phyloP scores from a whole-genome alignment of 306 rosid genomes.

The Hippophae tibetana region DNA sequence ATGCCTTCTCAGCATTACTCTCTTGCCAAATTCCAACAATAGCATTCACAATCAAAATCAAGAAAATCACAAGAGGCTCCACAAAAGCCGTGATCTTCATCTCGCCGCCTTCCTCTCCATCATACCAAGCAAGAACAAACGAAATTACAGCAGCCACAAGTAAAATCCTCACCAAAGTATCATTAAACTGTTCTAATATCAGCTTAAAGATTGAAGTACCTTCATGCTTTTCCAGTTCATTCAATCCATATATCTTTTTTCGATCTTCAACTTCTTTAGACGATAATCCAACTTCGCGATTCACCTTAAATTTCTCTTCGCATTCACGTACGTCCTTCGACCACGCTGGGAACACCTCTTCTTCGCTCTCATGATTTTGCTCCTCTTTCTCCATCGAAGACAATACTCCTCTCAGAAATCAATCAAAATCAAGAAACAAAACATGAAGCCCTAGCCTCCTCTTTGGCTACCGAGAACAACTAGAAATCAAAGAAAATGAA shows the following conservation, averaged over 20 bases:
- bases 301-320: constrained; percentile 52
- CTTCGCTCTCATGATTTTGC: constrained; percentile 33
- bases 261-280: constrained; percentile 42
- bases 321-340: constrained; percentile 55
- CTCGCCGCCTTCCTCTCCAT: constrained; percentile 53
- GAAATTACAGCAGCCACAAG: constrained; percentile 82
- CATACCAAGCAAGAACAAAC: constrained; percentile 77
- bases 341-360: constrained; percentile 58
- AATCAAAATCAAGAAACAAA: no score
- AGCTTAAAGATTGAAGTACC: constrained; percentile 59
- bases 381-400: constrained; percentile 35
- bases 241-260: constrained; percentile 47
- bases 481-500: no score
- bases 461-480: no score
- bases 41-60: constrained; percentile 51
- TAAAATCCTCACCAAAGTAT: constrained; percentile 73
- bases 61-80: constrained; percentile 43
- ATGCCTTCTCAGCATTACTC: constrained; percentile 87
- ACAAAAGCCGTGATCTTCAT: constrained; percentile 43
- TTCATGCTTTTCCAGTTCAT: constrained; percentile 82
- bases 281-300: constrained; percentile 38
- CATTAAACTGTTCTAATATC: constrained; percentile 73
- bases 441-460: no score
- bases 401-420: no score
- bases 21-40: constrained; percentile 92